Conservation (phyloP, 2,329 filamentous ascomycete species). For the Harringtonia aguacate region DNA sequence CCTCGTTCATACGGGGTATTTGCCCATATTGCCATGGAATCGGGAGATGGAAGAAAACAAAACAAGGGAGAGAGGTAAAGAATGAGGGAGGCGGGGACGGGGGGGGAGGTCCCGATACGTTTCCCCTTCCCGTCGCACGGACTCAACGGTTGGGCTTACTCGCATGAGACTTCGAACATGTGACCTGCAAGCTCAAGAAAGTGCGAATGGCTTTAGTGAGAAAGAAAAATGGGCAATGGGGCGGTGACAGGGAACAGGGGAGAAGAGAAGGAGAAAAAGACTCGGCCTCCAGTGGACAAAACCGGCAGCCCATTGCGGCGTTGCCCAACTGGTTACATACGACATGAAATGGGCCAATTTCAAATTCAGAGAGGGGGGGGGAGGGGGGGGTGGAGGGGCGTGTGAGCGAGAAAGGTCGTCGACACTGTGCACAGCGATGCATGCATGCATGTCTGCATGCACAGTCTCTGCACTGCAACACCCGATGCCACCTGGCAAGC, state of each 20-base stretch:
- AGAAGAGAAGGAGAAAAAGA: background rate
- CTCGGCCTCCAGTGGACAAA: background rate
- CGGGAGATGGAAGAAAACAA: too few species aligned
- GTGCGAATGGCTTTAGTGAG: background rate
- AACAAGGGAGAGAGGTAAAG: background rate
- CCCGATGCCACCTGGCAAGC: too few species aligned
- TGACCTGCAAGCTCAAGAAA: slow-evolving; percentile 4
- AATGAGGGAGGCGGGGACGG: background rate
- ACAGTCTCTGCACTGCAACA: too few species aligned
- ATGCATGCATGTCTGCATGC: too few species aligned
- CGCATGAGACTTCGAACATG: slow-evolving; percentile 10
- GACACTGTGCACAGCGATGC: too few species aligned
- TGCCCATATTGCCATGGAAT: too few species aligned
- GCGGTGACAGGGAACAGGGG: slow-evolving; percentile 11
- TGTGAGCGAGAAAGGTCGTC: too few species aligned
- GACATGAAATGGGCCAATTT: background rate
- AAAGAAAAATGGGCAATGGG: background rate
- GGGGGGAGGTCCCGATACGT: background rate
- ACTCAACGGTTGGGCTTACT: slow-evolving; percentile 5
- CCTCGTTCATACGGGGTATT: too few species aligned
- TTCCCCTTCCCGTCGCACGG: slow-evolving; percentile 6
- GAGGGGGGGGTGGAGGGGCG: too few species aligned
- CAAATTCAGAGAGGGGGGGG: too few species aligned
- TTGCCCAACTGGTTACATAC: background rate
- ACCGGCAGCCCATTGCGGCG: background rate